Base-by-base conservation (phyloP, 345 rosid genomes). In the Pistacia integerrima region DNA sequence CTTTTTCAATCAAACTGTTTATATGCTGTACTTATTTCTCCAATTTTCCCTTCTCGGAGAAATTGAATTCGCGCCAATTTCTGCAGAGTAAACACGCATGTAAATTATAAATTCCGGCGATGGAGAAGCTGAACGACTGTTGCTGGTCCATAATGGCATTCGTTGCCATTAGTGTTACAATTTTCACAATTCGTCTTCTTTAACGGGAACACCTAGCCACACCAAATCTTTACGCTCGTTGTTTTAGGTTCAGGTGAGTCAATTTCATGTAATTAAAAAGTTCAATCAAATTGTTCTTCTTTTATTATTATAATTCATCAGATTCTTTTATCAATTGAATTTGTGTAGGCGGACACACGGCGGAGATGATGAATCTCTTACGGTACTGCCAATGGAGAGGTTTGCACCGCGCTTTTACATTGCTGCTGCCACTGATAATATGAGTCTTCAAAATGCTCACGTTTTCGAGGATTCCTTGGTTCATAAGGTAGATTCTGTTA, bases 381-480 rank as follows among this genome's bases (percentile, higher is more conserved):
- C 89, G 67, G 88, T 81, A 64, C 72, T 96, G 78, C 90, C 79
- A 13, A 89, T 77, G 82, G 91, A 86, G 46, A 79, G 91, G 75
- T 91, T 86, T 74, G 59, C 83, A 4, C 99, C 97, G 4, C 83
- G 99, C 77, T 92, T 79, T 82, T 93, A 93, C 78, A 79, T 96
- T 55, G 97, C 97, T 36, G 99, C 98, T 14, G 91, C 92, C 51
- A 93, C 99, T 11, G 99, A 96, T 85, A 90, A 88, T 75, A 93
- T 92, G 94, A 96, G 99, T 75, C 91, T 96, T 12, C 97, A 93
- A 68, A 96, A 93, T 79, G 98, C 97, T 83, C 92, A 86, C 22
- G 69, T 70, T 6, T 85, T 92, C 78, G 98, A 96, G 86, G 85
- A 84, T 75, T 87, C 91, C n/a, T 51, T 87, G 70, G 69, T 65